A percentile compares a stretch with the other conserved stretches of the same genome.
These are phyloP conservation scores for Panicum hallii DNA, from an alignment of 202 grass and related monocot genomes.

Conservation along the genomic window DNA sequence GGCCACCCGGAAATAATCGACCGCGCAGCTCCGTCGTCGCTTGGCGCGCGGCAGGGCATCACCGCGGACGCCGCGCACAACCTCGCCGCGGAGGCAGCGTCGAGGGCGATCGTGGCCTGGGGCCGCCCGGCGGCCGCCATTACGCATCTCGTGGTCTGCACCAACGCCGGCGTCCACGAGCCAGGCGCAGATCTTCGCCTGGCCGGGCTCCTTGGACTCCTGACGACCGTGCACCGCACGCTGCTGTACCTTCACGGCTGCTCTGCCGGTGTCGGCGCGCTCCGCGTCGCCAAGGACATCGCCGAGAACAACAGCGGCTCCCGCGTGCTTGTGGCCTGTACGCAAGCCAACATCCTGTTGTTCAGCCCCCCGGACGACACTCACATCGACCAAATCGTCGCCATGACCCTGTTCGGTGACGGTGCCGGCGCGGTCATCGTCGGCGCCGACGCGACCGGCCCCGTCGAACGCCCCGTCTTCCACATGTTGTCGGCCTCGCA, in stretches of 20 bases:
- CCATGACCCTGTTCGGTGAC: slow-evolving; percentile 38
- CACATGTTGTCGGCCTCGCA: slow-evolving; percentile 25
- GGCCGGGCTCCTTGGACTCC: slow-evolving; percentile 14
- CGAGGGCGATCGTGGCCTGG: background rate
- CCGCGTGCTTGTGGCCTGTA: slow-evolving; percentile 11
- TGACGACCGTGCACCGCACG: slow-evolving; percentile 9
- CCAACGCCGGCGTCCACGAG: background rate
- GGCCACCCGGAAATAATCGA: background rate
- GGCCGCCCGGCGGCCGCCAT: background rate
- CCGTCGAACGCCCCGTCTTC: slow-evolving; percentile 11
- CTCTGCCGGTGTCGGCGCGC: background rate
- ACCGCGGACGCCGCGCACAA: background rate
- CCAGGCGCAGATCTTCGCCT: background rate
- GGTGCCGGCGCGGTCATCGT: slow-evolving; percentile 58
- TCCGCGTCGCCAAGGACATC: slow-evolving; percentile 41
- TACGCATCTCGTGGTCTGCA: background rate
- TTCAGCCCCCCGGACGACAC: background rate
- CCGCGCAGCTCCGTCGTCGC: background rate
- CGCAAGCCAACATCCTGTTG: background rate
- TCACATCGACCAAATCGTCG: background rate
- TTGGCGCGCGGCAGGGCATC: background rate
- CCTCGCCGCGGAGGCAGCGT: background rate
- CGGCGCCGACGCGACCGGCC: slow-evolving; percentile 31
- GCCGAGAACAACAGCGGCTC: slow-evolving; percentile 28
- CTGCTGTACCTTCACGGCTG: slow-evolving; percentile 43